Evolutionary conservation across 768 basidiomycete species (phyloP).

Genomic region (Epithele typhae): DNA sequence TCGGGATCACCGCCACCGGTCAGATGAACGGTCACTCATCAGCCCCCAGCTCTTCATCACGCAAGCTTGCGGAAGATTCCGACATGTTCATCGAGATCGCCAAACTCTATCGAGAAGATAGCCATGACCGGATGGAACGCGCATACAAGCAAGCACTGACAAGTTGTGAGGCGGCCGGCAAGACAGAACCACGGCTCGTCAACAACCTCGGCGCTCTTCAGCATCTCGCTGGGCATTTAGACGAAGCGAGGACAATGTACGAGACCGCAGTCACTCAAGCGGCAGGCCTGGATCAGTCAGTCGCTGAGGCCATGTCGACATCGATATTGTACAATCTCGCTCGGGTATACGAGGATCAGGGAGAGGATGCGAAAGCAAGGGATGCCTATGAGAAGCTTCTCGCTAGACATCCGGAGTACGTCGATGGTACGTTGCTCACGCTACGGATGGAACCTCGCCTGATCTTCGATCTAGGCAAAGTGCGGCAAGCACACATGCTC

Average conservation of each 20-base stretch:
- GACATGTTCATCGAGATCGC: slow-evolving; percentile 93
- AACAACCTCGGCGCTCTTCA: slow-evolving; percentile 79
- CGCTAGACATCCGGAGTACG: slow-evolving; percentile 90
- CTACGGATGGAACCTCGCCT: neutral
- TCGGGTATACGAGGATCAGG: slow-evolving; percentile 83
- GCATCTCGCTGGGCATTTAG: slow-evolving; percentile 60
- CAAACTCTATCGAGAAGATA: slow-evolving; percentile 82
- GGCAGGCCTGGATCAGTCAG: slow-evolving; percentile 38
- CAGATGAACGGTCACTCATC: slow-evolving; percentile 19
- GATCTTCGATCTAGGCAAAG: slow-evolving; percentile 63
- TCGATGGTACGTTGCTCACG: slow-evolving; percentile 83
- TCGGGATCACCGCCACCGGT: slow-evolving; percentile 54
- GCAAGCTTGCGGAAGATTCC: slow-evolving; percentile 67
- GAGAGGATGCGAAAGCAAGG: slow-evolving; percentile 66
- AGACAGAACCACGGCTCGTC: slow-evolving; percentile 61
- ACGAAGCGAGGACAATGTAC: slow-evolving; percentile 60
- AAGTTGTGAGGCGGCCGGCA: slow-evolving; percentile 46
- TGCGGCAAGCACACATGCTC: slow-evolving; percentile 83
- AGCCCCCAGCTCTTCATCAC: slow-evolving; percentile 31
- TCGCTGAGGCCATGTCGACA: slow-evolving; percentile 69
- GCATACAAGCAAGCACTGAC: slow-evolving; percentile 72
- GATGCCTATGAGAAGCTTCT: slow-evolving; percentile 88
- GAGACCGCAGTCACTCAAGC: slow-evolving; percentile 69
- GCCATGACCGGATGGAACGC: slow-evolving; percentile 63
- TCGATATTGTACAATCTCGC: slow-evolving; percentile 90